Evolutionary conservation across 257 asterid species (phyloP), one percentile per base, ranked within the genome.

Genomic region (Avicennia marina): DNA sequence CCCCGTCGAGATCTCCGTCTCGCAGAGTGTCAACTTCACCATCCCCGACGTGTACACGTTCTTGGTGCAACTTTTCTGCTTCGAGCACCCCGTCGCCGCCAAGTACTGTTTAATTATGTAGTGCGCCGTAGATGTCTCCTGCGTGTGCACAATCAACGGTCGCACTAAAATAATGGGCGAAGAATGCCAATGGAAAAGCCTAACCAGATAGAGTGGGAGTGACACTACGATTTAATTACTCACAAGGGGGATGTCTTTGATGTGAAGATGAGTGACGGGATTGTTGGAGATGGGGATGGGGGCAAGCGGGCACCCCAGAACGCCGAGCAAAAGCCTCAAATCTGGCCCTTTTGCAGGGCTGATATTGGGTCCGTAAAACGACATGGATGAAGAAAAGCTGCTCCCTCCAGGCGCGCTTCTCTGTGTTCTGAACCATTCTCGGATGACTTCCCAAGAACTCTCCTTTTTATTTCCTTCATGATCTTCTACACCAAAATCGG

Each of bases 291-390:
- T 70, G 53, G 95, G 95, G 46, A 86, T 86, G 5, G 95, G 95
- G 29, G 89, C 95, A 4, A 86, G 91, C 1, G 95, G 95, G 69
- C 95, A 86, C 7, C 87, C 95, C 67, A 86, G 33, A 29, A 86
- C 95, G 60, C 94, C 95, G 40, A 86, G 86, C 62, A 86, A 47
- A 21, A 86, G 90, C 62, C 87, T 77, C 61, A 86, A 53, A 72
- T 86, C 95, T 26, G 73, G 95, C 50, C 50, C n/a, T n/a, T n/a
- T n/a, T n/a, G n/a, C 61, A 46, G 77, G 74, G n/a, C n/a, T n/a
- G n/a, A n/a, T n/a, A 4, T 80, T 77, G 0, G 85, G 72, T 1
- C 82, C 76, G 64, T 75, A 65, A 55, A 53, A 0, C 0, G 93
- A 46, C 57, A 67, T 48, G 1, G 84, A 66, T 11, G 75, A 51